phyloP scores from a whole-genome alignment of 2,329 filamentous ascomycete species.

The Mollisiaceae sp. region DNA sequence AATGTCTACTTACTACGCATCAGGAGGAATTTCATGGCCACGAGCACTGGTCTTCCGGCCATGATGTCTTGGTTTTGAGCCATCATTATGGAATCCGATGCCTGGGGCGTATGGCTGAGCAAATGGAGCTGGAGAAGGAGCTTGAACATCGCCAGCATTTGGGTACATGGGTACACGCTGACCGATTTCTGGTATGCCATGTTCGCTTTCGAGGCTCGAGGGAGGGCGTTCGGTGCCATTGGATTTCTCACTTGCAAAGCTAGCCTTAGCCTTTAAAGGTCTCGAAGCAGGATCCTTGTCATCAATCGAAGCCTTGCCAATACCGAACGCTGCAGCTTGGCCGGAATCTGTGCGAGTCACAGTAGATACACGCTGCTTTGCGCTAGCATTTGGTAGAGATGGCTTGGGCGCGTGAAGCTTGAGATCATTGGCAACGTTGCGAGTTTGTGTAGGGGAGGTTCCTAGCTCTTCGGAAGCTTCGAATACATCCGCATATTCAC shows the following conservation, averaged over 20 bases:
- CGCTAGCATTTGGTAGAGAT: slow-evolving; percentile 79
- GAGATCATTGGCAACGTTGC: slow-evolving; percentile 78
- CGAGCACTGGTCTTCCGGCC: slow-evolving; percentile 74
- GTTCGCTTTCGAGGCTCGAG: slow-evolving; percentile 71
- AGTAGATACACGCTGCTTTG: slow-evolving; percentile 79
- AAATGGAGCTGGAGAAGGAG: slow-evolving; percentile 77
- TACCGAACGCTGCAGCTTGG: slow-evolving; percentile 81
- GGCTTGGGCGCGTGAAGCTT: slow-evolving; percentile 90
- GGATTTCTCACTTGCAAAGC: slow-evolving; percentile 56
- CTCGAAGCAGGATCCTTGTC: slow-evolving; percentile 54
- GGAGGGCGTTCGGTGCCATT: slow-evolving; percentile 54
- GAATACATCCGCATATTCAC: slow-evolving; percentile 76
- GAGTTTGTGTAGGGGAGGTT: slow-evolving; percentile 70
- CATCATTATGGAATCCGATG: slow-evolving; percentile 59
- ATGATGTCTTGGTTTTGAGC: slow-evolving; percentile 60
- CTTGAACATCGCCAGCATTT: slow-evolving; percentile 93
- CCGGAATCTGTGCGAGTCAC: slow-evolving; percentile 94
- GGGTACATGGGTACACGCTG: slow-evolving; percentile 93
- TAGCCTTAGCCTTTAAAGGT: slow-evolving; percentile 66
- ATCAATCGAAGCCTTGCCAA: slow-evolving; percentile 69
- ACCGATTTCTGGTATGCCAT: slow-evolving; percentile 91
- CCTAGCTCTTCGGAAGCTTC: slow-evolving; percentile 53
- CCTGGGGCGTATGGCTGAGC: slow-evolving; percentile 36
- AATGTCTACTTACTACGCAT: slow-evolving; percentile 68
- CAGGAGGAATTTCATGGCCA: slow-evolving; percentile 76